Conservation (phyloP, 139 green algal species). For the Dunaliella sp. region DNA sequence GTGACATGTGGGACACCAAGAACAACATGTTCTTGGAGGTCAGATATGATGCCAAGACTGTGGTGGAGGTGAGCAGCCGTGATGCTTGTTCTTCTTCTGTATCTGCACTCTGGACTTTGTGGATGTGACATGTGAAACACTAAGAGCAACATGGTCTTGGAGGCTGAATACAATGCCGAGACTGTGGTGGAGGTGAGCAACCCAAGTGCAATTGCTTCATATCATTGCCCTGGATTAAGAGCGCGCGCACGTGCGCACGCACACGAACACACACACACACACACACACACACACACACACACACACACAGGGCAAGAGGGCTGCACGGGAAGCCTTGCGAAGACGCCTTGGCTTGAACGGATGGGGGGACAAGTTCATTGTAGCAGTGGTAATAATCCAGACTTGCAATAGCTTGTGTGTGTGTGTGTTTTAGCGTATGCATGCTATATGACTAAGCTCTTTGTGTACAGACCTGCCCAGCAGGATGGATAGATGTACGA, state of each 20-base stretch:
- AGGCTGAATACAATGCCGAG: neutral
- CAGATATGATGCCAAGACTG: neutral
- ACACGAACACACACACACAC: too few relatives aligned
- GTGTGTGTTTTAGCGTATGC: neutral
- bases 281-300: too few relatives aligned
- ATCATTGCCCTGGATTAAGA: neutral
- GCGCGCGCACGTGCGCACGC: neutral
- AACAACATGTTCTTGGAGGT: constrained; percentile 42
- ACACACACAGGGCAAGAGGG: constrained; percentile 42
- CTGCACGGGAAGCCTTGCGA: constrained; percentile 49
- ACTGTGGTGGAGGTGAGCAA: neutral
- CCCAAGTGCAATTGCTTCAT: neutral
- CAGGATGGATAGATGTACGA: too few relatives aligned
- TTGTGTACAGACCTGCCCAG: too few relatives aligned
- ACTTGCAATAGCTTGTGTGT: too few relatives aligned
- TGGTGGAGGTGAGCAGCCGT: constrained; percentile 28
- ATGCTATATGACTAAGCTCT: too few relatives aligned
- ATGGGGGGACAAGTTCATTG: constrained; percentile 60
- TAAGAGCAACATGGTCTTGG: neutral
- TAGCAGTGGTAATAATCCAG: constrained; percentile 70
- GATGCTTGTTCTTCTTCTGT: too few relatives aligned
- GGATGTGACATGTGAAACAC: too few relatives aligned
- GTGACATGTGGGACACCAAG: constrained; percentile 94
- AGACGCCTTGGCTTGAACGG: constrained; percentile 60
- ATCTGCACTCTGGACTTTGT: too few relatives aligned